phyloP scores from a whole-genome alignment of 495 filamentous ascomycete species.

The Podospora pseudopauciseta region DNA sequence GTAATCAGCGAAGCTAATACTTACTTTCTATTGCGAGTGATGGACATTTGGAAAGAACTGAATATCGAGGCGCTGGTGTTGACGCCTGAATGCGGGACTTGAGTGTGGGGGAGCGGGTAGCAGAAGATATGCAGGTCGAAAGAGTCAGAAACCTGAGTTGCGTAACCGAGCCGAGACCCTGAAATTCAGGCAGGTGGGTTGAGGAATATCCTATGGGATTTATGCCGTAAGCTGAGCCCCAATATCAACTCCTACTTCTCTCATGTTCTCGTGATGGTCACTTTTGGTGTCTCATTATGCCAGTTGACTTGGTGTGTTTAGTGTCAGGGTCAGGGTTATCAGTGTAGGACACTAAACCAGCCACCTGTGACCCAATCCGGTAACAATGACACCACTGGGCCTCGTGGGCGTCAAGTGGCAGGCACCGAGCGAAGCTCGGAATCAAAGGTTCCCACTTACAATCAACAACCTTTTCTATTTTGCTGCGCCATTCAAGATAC shows the following conservation, averaged over 20 bases:
- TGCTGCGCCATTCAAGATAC: constrained; percentile 19
- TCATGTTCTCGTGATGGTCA: not conserved
- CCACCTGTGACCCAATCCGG: not conserved
- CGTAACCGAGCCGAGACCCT: not conserved
- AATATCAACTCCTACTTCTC: not conserved
- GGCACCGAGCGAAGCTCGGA: not conserved
- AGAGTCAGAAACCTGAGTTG: not conserved
- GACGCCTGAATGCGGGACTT: not conserved
- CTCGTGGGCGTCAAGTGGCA: not conserved
- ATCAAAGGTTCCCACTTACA: not conserved
- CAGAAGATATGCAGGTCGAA: not conserved
- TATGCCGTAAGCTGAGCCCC: not conserved
- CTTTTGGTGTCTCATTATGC: not conserved
- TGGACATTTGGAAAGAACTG: not conserved
- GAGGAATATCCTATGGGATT: not conserved
- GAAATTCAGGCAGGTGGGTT: not conserved
- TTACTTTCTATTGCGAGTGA: not conserved
- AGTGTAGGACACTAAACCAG: not conserved
- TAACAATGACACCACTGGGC: not conserved
- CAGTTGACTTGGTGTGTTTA: not conserved
- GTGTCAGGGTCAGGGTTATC: not conserved
- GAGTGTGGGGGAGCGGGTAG: not conserved
- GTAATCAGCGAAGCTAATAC: not conserved
- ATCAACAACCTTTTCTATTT: constrained; percentile 10
- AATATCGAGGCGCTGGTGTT: not conserved